phyloP scores from a whole-genome alignment of 2,329 filamentous ascomycete species.

The Colletotrichum sp. region DNA sequence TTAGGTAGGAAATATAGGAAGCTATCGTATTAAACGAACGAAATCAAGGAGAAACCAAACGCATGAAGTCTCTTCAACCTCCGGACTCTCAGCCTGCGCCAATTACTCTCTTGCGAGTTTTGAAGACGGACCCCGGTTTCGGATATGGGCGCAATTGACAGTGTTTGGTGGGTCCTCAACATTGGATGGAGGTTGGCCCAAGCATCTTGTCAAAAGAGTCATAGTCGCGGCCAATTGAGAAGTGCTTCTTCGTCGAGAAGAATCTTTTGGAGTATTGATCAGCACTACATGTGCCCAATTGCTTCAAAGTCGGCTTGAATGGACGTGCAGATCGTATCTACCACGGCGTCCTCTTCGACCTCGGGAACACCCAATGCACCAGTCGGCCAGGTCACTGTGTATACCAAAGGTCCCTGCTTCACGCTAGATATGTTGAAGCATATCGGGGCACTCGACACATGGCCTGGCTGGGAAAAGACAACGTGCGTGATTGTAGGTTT shows the following conservation, averaged over 20 bases:
- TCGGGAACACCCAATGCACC: slow-evolving; percentile 42
- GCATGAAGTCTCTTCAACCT: background rate
- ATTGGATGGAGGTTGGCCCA: background rate
- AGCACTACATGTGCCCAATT: background rate
- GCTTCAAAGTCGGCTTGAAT: slow-evolving; percentile 11
- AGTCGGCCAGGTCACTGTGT: slow-evolving; percentile 46
- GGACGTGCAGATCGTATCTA: slow-evolving; percentile 13
- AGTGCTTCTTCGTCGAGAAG: background rate
- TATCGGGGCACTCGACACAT: slow-evolving; percentile 39
- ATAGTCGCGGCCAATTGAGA: background rate
- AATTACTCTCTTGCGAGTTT: background rate
- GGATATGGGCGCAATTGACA: background rate
- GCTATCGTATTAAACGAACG: background rate
- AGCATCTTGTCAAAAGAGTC: background rate
- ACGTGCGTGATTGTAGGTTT: slow-evolving; percentile 34
- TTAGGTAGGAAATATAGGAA: background rate
- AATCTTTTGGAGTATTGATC: background rate
- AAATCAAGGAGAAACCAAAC: background rate
- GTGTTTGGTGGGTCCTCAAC: background rate
- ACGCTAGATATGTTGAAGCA: slow-evolving; percentile 45
- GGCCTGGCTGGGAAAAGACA: slow-evolving; percentile 49
- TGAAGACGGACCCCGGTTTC: background rate
- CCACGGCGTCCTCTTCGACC: slow-evolving; percentile 27
- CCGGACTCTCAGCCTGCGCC: background rate
- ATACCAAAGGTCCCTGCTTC: slow-evolving; percentile 40